phyloP scores from a whole-genome alignment of 768 basidiomycete genomes.

The Hericium erinaceus region DNA sequence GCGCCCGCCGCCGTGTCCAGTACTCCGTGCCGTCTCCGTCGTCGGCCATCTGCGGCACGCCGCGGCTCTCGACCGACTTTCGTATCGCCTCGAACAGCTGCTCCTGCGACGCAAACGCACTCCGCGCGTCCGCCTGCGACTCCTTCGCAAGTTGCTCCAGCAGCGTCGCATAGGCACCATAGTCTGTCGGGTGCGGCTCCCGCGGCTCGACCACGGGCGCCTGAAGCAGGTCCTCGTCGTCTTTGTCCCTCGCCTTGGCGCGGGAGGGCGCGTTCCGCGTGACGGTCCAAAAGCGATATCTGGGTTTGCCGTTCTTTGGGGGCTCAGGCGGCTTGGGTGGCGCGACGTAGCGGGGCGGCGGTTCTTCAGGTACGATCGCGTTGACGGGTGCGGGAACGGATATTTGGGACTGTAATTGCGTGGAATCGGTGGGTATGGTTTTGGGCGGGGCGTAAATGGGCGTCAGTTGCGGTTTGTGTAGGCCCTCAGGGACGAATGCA shows the following conservation, averaged over 20 bases:
- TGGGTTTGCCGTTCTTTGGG: constrained; percentile 11
- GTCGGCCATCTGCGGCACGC: background rate
- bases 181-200: constrained; percentile 48
- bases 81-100: constrained; percentile 15
- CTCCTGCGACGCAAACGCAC: constrained; percentile 22
- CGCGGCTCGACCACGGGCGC: constrained; percentile 41
- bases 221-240: constrained; percentile 27
- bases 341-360: constrained; percentile 8
- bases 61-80: background rate
- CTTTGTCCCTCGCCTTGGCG: constrained; percentile 43
- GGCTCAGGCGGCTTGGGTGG: background rate
- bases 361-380: constrained; percentile 20
- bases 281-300: constrained; percentile 55
- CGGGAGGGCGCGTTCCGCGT: constrained; percentile 38
- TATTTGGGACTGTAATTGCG: constrained; percentile 7
- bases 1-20: constrained; percentile 18
- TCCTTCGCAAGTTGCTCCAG: constrained; percentile 28
- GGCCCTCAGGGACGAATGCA: constrained; percentile 49
- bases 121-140: constrained; percentile 8
- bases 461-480: constrained; percentile 43
- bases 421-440: constrained; percentile 10
- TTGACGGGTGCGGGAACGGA: constrained; percentile 19
- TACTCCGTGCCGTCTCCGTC: background rate
- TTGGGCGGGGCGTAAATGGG: constrained; percentile 38
- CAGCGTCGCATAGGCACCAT: constrained; percentile 50